Evolutionary conservation across 176 grass and related monocot species (phyloP).

Genomic region (Aegilops tauschii): DNA sequence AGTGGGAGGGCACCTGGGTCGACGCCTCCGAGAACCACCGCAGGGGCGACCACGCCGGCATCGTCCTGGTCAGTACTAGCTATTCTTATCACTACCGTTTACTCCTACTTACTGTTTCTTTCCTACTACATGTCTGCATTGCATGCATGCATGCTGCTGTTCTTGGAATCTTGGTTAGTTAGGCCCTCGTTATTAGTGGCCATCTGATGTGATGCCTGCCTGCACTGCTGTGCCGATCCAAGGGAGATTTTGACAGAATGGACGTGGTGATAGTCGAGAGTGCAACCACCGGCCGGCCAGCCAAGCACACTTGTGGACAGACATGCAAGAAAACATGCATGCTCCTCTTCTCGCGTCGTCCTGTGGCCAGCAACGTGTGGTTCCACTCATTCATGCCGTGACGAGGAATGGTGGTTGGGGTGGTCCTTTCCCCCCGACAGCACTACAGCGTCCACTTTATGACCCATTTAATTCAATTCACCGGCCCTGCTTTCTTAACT

Average conservation of each 20-base stretch:
- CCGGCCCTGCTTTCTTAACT: neutral
- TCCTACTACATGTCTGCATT: neutral
- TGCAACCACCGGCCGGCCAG: constrained; percentile 28
- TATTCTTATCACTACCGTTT: neutral
- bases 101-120: neutral
- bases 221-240: neutral
- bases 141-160: neutral
- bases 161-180: neutral
- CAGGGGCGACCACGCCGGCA: constrained; percentile 89
- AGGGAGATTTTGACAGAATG: neutral
- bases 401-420: constrained; percentile 35
- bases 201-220: neutral
- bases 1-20: constrained; percentile 86
- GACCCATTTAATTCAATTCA: neutral
- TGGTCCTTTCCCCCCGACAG: constrained; percentile 41
- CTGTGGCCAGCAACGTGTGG: neutral
- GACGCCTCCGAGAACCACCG: constrained; percentile 64
- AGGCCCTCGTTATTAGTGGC: neutral
- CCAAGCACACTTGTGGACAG: neutral
- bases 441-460: constrained; percentile 20
- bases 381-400: neutral
- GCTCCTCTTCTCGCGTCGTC: neutral
- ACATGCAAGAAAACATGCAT: neutral
- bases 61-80: constrained; percentile 53
- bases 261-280: constrained; percentile 20